Evolutionary conservation across 495 filamentous ascomycete genomes (phyloP), one percentile per base, ranked within the genome.

Genomic region (Baudoinia panamericana): DNA sequence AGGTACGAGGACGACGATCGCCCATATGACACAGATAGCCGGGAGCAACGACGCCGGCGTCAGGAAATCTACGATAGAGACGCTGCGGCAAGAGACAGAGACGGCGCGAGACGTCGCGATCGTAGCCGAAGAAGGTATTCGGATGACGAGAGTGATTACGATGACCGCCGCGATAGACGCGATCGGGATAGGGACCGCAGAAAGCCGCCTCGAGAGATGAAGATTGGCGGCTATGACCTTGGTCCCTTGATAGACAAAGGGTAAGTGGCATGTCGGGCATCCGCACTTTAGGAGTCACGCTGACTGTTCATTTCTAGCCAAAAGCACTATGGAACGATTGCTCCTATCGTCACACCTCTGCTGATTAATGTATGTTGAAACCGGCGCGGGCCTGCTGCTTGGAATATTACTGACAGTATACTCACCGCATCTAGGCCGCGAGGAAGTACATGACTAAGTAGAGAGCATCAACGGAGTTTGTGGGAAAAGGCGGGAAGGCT

Each of bases 241-340:
- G 48, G 48, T 5, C 48, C 48, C 10, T 25, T 25, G 19, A 21
- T 51, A 15, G 37, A 51, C 4, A 37, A 23, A 26, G 43, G 43
- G n/a, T n/a, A n/a, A n/a, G n/a, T n/a, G n/a, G n/a, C n/a, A n/a
- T n/a, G n/a, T n/a, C n/a, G n/a, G n/a, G n/a, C n/a, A n/a, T n/a
- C n/a, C n/a, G n/a, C n/a, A n/a, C n/a, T n/a, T n/a, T n/a, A n/a
- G n/a, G n/a, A n/a, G n/a, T n/a, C n/a, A n/a, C n/a, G n/a, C n/a
- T n/a, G n/a, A n/a, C n/a, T n/a, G n/a, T n/a, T n/a, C n/a, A n/a
- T n/a, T n/a, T n/a, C n/a, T n/a, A n/a, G n/a, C n/a, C 18, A 51
- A 43, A 51, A 46, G 43, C 43, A 46, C 19, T 51, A 43, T 19
- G 31, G 32, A 5, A 51, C 48, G 17, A 9, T 51, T 1, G 48